Evolutionary conservation across 2,329 filamentous ascomycete genomes (phyloP).

Genomic region (Pyrenophora teres): DNA sequence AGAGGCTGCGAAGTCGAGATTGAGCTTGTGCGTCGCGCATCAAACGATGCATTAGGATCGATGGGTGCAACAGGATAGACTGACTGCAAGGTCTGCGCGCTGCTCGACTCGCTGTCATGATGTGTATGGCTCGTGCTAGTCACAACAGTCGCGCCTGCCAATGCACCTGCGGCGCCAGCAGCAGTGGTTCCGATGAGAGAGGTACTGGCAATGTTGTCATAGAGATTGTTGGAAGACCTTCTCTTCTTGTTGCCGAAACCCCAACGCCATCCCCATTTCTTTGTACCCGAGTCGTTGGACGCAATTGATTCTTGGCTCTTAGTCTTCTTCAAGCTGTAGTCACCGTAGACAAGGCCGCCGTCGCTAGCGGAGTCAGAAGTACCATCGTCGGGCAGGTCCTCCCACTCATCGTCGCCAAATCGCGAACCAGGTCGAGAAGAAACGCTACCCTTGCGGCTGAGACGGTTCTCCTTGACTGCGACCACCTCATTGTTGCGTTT

Average conservation of each 20-base stretch:
- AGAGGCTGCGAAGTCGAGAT: slow-evolving; percentile 48
- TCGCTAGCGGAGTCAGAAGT: slow-evolving; percentile 54
- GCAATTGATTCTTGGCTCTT: slow-evolving; percentile 58
- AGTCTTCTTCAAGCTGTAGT: slow-evolving; percentile 44
- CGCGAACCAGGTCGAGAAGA: slow-evolving; percentile 31
- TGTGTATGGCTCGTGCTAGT: slow-evolving; percentile 55
- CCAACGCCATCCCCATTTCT: slow-evolving; percentile 67
- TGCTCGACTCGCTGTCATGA: slow-evolving; percentile 56
- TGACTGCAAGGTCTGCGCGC: slow-evolving; percentile 61
- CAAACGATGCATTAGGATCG: slow-evolving; percentile 64
- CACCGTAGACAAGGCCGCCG: slow-evolving; percentile 66
- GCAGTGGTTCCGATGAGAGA: slow-evolving; percentile 47
- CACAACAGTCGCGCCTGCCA: slow-evolving; percentile 53
- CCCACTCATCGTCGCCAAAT: slow-evolving; percentile 56
- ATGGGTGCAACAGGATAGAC: slow-evolving; percentile 70
- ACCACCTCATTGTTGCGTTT: slow-evolving; percentile 41
- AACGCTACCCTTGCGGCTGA: slow-evolving; percentile 26
- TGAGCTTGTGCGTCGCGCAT: slow-evolving; percentile 59
- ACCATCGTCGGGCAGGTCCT: slow-evolving; percentile 45
- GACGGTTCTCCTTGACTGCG: slow-evolving; percentile 41
- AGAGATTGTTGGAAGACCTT: slow-evolving; percentile 41
- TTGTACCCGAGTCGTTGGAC: slow-evolving; percentile 59
- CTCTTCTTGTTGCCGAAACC: slow-evolving; percentile 56
- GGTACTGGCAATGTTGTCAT: slow-evolving; percentile 41
- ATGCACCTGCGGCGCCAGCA: slow-evolving; percentile 43